phyloP scores from a whole-genome alignment of 2,329 filamentous ascomycete genomes.

The Cladosporium sp. region DNA sequence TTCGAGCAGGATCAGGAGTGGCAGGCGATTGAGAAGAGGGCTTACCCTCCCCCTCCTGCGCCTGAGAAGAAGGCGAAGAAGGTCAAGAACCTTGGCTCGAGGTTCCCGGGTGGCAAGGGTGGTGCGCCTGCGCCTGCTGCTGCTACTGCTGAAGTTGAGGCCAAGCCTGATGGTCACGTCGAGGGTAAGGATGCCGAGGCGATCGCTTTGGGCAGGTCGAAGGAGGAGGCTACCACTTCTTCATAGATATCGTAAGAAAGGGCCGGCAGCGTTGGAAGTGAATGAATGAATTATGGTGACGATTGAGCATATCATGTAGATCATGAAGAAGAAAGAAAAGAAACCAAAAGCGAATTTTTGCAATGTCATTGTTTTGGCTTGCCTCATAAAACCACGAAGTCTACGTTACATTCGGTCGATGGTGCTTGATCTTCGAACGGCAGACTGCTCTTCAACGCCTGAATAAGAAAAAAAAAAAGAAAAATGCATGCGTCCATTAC shows the following conservation, averaged over 20 bases:
- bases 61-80: slow-evolving; percentile 64
- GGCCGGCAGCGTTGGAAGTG: too few relatives aligned
- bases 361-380: too few relatives aligned
- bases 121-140: slow-evolving; percentile 18
- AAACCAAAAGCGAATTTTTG: background rate
- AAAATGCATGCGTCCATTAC: too few relatives aligned
- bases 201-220: slow-evolving; percentile 39
- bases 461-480: too few relatives aligned
- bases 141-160: slow-evolving; percentile 34
- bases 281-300: slow-evolving; percentile 2
- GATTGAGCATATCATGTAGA: background rate
- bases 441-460: too few relatives aligned
- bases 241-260: too few relatives aligned
- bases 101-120: slow-evolving; percentile 50
- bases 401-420: too few relatives aligned
- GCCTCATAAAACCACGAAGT: background rate
- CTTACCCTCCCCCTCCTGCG: slow-evolving; percentile 68
- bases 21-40: slow-evolving; percentile 71
- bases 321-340: background rate
- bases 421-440: too few relatives aligned
- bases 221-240: slow-evolving; percentile 22
- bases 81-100: slow-evolving; percentile 70
- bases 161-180: slow-evolving; percentile 43
- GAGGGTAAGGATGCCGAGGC: slow-evolving; percentile 39
- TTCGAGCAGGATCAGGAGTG: slow-evolving; percentile 71